Percentiles rank a stretch among this genome's conserved stretches.
phyloP scores from a whole-genome alignment of 1,139 yeast genomes.

The Geotrichum histeridarum region DNA sequence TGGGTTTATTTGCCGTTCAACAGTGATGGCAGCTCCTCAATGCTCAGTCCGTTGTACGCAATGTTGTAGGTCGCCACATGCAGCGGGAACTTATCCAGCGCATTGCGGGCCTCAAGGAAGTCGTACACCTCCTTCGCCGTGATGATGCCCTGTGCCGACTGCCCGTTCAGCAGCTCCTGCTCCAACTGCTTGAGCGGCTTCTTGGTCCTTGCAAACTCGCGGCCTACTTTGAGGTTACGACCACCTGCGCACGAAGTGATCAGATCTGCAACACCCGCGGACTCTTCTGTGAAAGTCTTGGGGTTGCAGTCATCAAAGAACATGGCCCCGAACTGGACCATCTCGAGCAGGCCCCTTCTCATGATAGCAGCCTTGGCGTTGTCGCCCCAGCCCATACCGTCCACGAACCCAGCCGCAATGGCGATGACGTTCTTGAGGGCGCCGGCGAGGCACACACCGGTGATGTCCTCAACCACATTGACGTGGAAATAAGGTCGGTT shows the following conservation, averaged over 20 bases:
- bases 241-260: slow-evolving; percentile 97
- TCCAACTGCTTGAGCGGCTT: slow-evolving; percentile 76
- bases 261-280: slow-evolving; percentile 95
- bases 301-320: slow-evolving; percentile 67
- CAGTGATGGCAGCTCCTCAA: slow-evolving; percentile 31
- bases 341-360: slow-evolving; percentile 88
- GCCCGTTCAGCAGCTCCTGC: slow-evolving; percentile 78
- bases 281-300: slow-evolving; percentile 81
- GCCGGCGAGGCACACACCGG: slow-evolving; percentile 91
- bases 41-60: slow-evolving; percentile 53
- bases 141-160: slow-evolving; percentile 88
- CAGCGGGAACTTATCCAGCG: slow-evolving; percentile 73
- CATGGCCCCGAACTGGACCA: slow-evolving; percentile 73
- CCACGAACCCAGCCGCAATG: slow-evolving; percentile 88
- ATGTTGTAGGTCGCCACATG: slow-evolving; percentile 81
- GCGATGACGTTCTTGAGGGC: slow-evolving; percentile 94
- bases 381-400: slow-evolving; percentile 97
- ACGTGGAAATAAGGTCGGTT: slow-evolving; percentile 97
- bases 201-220: slow-evolving; percentile 53
- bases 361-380: slow-evolving; percentile 93
- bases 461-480: slow-evolving; percentile 78
- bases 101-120: slow-evolving; percentile 57
- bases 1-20: not conserved
- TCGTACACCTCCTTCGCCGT: slow-evolving; percentile 88
- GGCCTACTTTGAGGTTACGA: slow-evolving; percentile 85